phyloP scores from a whole-genome alignment of 768 basidiomycete species.

The Albatrellus ellisii region DNA sequence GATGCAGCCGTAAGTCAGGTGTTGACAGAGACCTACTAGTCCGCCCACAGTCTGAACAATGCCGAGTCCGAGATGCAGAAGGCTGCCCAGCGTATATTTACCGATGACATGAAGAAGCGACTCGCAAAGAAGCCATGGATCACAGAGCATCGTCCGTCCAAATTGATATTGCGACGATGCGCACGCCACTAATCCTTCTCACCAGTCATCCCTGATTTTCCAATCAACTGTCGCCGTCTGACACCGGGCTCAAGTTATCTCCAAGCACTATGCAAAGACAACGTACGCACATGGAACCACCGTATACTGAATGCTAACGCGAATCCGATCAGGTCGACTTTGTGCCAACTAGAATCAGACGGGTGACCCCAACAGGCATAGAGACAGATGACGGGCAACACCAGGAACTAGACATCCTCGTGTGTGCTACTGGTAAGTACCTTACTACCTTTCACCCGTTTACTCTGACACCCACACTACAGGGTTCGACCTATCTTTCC shows the following conservation, averaged over 20 bases:
- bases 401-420: conserved; percentile 42
- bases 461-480: not conserved
- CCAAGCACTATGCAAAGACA: conserved; percentile 49
- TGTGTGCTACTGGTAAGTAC: conserved; percentile 45
- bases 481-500: conserved; percentile 42
- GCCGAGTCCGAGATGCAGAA: conserved; percentile 26
- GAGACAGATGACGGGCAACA: conserved; percentile 40
- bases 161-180: not conserved
- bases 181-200: not conserved
- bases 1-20: too few species aligned
- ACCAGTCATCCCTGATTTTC: conserved; percentile 46
- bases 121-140: conserved; percentile 48
- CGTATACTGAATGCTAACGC: not conserved
- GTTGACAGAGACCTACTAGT: too few species aligned
- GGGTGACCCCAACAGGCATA: conserved; percentile 40
- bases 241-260: conserved; percentile 60
- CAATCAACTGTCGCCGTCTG: conserved; percentile 45
- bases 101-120: conserved; percentile 30
- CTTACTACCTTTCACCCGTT: not conserved
- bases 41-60: conserved; percentile 19
- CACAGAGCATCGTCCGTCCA: conserved; percentile 34
- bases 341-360: conserved; percentile 27
- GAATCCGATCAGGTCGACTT: conserved; percentile 34
- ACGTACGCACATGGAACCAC: conserved; percentile 24
- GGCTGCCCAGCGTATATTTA: conserved; percentile 24